Percentiles rank a stretch among this genome's conserved stretches.
phyloP scores from a whole-genome alignment of 2,329 filamentous ascomycete species.

The Exophiala mesophila region DNA sequence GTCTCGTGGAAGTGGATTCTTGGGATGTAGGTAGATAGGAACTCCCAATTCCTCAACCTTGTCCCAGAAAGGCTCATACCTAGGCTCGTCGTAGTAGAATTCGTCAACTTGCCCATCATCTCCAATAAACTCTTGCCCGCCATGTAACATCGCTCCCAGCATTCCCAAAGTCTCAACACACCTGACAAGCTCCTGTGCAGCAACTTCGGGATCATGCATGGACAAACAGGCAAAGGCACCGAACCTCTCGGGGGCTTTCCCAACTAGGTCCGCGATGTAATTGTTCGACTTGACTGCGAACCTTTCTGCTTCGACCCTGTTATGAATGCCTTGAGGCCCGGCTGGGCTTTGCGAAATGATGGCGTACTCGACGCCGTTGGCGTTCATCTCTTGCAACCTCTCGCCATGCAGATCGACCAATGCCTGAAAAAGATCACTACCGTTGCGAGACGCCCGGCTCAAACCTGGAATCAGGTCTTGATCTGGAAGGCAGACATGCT shows the following conservation, averaged over 20 bases:
- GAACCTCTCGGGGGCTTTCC: slow-evolving; percentile 36
- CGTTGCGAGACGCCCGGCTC: slow-evolving; percentile 7
- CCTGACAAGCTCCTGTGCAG: slow-evolving; percentile 35
- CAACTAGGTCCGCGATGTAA: slow-evolving; percentile 20
- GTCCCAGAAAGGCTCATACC: slow-evolving; percentile 46
- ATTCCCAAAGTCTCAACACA: slow-evolving; percentile 53
- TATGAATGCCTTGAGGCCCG: slow-evolving; percentile 23
- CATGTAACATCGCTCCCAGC: slow-evolving; percentile 57
- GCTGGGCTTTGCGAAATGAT: slow-evolving; percentile 26
- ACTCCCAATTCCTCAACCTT: slow-evolving; percentile 14
- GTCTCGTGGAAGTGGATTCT: slow-evolving; percentile 42
- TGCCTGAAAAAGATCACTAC: slow-evolving; percentile 1
- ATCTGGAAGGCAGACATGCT: slow-evolving; percentile 12
- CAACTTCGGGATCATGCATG: slow-evolving; percentile 38
- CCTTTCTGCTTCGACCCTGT: slow-evolving; percentile 21
- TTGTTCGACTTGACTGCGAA: slow-evolving; percentile 24
- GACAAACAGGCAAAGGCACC: slow-evolving; percentile 39
- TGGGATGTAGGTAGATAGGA: slow-evolving; percentile 24
- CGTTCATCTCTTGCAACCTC: slow-evolving; percentile 17
- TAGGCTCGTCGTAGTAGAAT: slow-evolving; percentile 49
- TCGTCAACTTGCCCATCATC: not conserved
- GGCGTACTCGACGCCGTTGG: slow-evolving; percentile 26
- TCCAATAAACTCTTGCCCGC: slow-evolving; percentile 48
- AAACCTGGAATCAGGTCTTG: not conserved
- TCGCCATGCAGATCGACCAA: slow-evolving; percentile 9